Evolutionary conservation across 768 basidiomycete genomes (phyloP).

Genomic region (Auriscalpium orientale): DNA sequence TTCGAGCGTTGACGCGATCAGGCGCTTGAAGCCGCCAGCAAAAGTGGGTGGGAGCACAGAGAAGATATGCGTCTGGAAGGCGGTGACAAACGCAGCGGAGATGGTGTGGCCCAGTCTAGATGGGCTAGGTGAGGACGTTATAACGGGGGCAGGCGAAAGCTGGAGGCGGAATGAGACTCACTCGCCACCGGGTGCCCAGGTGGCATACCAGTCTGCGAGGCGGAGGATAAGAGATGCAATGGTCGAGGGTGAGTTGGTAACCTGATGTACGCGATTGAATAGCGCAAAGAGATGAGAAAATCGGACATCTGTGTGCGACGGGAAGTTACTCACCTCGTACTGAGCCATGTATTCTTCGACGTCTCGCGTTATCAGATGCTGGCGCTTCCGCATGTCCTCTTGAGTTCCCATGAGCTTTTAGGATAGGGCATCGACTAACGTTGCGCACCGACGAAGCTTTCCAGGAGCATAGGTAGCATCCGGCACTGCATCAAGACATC

Average conservation of each 20-base stretch:
- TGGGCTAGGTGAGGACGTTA: background rate
- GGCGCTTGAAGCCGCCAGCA: slow-evolving; percentile 55
- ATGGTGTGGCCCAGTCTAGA: slow-evolving; percentile 55
- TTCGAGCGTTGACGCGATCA: slow-evolving; percentile 51
- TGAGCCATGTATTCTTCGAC: slow-evolving; percentile 48
- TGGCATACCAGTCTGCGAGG: slow-evolving; percentile 63
- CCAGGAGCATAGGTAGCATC: slow-evolving; percentile 56
- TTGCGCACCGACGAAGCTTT: slow-evolving; percentile 59
- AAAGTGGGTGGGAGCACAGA: slow-evolving; percentile 65
- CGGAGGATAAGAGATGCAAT: slow-evolving; percentile 50
- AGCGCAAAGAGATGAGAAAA: no score
- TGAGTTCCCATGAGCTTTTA: background rate
- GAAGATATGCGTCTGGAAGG: slow-evolving; percentile 71
- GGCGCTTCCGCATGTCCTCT: slow-evolving; percentile 62
- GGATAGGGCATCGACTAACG: background rate
- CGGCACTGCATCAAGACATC: slow-evolving; percentile 49
- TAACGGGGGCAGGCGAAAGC: slow-evolving; percentile 1
- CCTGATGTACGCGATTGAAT: background rate
- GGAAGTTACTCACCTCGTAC: slow-evolving; percentile 46
- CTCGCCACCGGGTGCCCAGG: slow-evolving; percentile 69
- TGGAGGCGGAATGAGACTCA: slow-evolving; percentile 25
- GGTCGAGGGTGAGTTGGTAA: slow-evolving; percentile 10
- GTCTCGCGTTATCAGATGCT: slow-evolving; percentile 53
- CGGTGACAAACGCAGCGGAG: slow-evolving; percentile 51
- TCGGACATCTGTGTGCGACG: background rate